Conservation (phyloP, 306 rosid genomes). For the Canavalia ensiformis region DNA sequence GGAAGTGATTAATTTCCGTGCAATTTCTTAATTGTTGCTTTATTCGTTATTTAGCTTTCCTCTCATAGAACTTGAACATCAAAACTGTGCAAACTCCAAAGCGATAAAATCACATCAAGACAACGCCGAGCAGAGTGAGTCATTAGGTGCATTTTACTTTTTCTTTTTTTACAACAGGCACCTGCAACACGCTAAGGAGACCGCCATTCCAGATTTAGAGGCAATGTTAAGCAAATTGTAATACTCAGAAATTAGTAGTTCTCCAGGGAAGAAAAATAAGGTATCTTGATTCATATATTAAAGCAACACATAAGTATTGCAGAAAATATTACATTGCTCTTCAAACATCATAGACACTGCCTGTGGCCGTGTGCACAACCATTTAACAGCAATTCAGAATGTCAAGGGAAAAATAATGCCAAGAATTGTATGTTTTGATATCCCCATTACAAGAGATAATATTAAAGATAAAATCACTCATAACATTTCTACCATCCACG, state of each 20-base stretch:
- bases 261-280: conserved; percentile 20
- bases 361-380: background rate
- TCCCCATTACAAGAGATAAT: conserved; percentile 32
- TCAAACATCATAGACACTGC: conserved; percentile 13
- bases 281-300: conserved; percentile 45
- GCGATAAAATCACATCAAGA: background rate
- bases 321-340: conserved; percentile 23
- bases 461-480: conserved; percentile 19
- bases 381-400: conserved; percentile 48
- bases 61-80: conserved; percentile 18
- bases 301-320: conserved; percentile 29
- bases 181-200: conserved; percentile 8
- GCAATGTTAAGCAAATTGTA: background rate
- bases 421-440: conserved; percentile 34
- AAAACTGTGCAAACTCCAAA: conserved; percentile 13
- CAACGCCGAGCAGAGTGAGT: conserved; percentile 5
- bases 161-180: conserved; percentile 14
- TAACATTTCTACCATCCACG: conserved; percentile 83
- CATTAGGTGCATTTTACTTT: conserved; percentile 4
- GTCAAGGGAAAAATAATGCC: conserved; percentile 38
- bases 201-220: background rate
- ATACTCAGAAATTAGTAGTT: background rate
- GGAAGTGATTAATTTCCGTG: background rate
- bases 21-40: conserved; percentile 5
- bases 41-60: background rate